Evolutionary conservation across 192 early-diverging fungal genomes (phyloP), one percentile per base, ranked within the genome.

Genomic region (Backusella liffmaniae): DNA sequence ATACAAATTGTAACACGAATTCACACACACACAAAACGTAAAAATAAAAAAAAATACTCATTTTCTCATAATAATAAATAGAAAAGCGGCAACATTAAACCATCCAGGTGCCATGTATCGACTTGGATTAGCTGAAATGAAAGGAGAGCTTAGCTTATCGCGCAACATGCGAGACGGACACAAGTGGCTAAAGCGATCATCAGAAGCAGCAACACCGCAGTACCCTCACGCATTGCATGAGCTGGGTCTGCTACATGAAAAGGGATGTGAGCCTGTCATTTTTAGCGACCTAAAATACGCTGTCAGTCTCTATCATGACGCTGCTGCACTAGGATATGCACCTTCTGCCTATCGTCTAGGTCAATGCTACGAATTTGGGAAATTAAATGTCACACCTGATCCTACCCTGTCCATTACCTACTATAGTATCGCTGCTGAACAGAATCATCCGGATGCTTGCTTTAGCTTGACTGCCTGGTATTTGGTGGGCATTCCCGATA

Each of bases 31-130:
- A 49, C 46, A 49, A 49, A 49, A 49, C 16, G 16, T 49, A 49
- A 49, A 1, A 10, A 0, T 3, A 44, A 49, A 49, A n/a, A 5
- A 16, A 49, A 8, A 49, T 0, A n/a, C 18, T 49, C 46, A 62
- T 23, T 59, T 23, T 59, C 4, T 3, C 10, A 13, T 29, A 62
- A 46, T 30, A 13, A 30, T 39, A 49, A 41, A 67, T 72, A 81
- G 80, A 72, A 81, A 77, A 74, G 80, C 80, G 23, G 76, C 80
- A 1, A 77, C 76, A 7, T 66, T 77, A 51, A 81, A 77, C 72
- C 89, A 93, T 76, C 82, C 88, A 9, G 91, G 90, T 21, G 88
- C 88, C 32, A 88, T 89, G 88, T 90, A 87, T 77, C 82, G 88
- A 70, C 67, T 90, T 1, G 89, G 76, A 30, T 39, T 81, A 36